Evolutionary conservation across 441 rosid genomes (phyloP), one percentile per base, ranked within the genome.

Genomic region (Pelargonium fulgidum): DNA sequence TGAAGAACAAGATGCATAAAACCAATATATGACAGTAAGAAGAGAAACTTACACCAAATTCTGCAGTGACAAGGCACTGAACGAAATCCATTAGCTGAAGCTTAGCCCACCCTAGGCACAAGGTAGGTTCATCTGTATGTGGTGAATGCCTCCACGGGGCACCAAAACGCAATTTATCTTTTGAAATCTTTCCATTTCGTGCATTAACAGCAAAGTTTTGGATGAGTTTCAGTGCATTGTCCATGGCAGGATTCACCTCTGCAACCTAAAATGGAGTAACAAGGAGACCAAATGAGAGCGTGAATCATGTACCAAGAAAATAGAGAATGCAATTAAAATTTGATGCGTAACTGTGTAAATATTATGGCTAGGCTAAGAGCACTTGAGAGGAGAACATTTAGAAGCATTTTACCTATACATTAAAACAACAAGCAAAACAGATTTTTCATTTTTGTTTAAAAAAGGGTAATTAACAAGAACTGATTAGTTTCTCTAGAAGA

Each of bases 111-210:
- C 77, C 84, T 44, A 74, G 73, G 71, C 69, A 61, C 45, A 64
- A 2, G 66, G 73, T 67, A 47, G 86, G 80, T 73, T 84, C 79
- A 39, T 86, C 78, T 7, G 72, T 75, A 66, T 26, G 73, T 7
- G 98, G 92, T 79, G 95, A 89, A 88, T 94, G 95, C 73, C 98
- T 88, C 98, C 98, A 94, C 68, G 99, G 79, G 78, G 92, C 86
- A 77, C 99, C 99, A 85, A 86, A 95, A 42, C 83, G 82, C 65
- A 90, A 73, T 75, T 70, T 90, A 71, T 87, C 90, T 76, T 80
- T 80, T 9, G 88, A 82, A 73, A 92, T 76, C 67, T 70, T 84
- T 81, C 96, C 93, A 50, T 65, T 78, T 67, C 59, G 85, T 52
- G 77, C 96, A 80, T 89, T 97, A 73, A 68, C 70, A 63, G 89